Base-by-base conservation (phyloP, 768 basidiomycete genomes). In the Pisolithus tinctorius region DNA sequence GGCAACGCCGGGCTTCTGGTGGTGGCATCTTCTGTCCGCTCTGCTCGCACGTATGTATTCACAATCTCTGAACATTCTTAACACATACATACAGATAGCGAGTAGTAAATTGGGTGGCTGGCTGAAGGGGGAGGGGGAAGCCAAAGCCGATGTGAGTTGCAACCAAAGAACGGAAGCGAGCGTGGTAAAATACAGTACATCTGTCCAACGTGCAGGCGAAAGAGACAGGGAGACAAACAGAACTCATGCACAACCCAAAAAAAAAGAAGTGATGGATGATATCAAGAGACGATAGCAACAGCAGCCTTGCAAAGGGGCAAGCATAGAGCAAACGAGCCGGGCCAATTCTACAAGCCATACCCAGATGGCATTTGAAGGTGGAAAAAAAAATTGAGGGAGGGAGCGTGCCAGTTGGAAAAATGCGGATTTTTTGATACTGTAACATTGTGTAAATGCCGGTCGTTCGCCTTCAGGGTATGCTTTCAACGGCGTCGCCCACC, bases 401-500 rank as follows among this genome's bases (percentile, higher is more conserved):
- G 59, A 50, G 50, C 57, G 48, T 60, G 58, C 50, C 48, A 51
- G 59, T 56, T 55, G 52, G 55, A 56, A 17, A 57, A 57, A 58
- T 59, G 55, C 50, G 45, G 51, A 60, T 57, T 60, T 58, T 65
- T 50, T 36, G 26, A 30, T 20, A 2, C 55, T 39, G 48, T 48
- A 61, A 60, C 61, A 57, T 58, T 52, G 57, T 57, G 61, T 58
- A 34, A 4, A 14, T 34, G 20, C 20, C 20, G 34, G 34, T 34
- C 34, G 34, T 34, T 34, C 34, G 5, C 34, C 34, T 68, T 80
- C 72, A 81, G 71, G 79, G 80, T 79, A 83, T 79, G 67, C 70
- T 69, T 63, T 71, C 68, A 44, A 70, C 66, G 47, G 70, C 69
- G 52, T 74, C 73, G 56, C 81, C 81, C 72, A 86, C 77, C 65